These are phyloP conservation scores for Pythium volutum DNA, from an alignment of 352 stramenopile species.

Conservation along the genomic window DNA sequence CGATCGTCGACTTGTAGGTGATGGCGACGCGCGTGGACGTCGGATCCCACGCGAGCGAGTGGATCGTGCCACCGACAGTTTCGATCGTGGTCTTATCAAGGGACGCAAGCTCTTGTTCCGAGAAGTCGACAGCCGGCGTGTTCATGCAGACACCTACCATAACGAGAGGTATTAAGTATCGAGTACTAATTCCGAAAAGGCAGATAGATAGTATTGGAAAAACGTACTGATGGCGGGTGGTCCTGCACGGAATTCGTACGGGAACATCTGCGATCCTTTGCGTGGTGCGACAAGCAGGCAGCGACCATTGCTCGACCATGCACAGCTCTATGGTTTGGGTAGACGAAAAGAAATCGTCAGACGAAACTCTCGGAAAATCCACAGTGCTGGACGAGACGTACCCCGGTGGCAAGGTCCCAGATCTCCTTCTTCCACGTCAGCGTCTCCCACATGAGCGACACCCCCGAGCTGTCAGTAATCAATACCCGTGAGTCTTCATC, in stretches of 20 bases:
- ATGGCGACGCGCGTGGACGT: slow-evolving; percentile 61
- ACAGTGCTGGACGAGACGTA: slow-evolving; percentile 34
- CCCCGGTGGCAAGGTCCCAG: slow-evolving; percentile 61
- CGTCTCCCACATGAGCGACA: slow-evolving; percentile 79
- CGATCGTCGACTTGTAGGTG: slow-evolving; percentile 37
- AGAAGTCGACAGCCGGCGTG: slow-evolving; percentile 63
- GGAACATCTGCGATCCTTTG: slow-evolving; percentile 56
- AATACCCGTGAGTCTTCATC: background rate
- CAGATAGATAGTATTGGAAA: background rate
- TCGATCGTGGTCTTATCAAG: slow-evolving; percentile 59
- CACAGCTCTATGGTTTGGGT: slow-evolving; percentile 37
- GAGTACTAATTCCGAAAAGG: background rate
- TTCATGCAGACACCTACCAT: slow-evolving; percentile 75
- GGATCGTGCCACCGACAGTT: slow-evolving; percentile 59
- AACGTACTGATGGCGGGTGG: slow-evolving; percentile 58
- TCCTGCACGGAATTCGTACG: slow-evolving; percentile 61
- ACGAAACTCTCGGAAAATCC: background rate
- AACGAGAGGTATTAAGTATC: background rate
- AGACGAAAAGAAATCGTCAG: background rate
- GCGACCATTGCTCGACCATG: slow-evolving; percentile 66
- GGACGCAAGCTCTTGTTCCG: slow-evolving; percentile 57
- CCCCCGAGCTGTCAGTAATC: slow-evolving; percentile 30
- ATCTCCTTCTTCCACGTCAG: slow-evolving; percentile 77
- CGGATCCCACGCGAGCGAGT: slow-evolving; percentile 70
- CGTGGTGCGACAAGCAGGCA: slow-evolving; percentile 65